Evolutionary conservation across 805 yeast species (phyloP).

Genomic region (Monosporozyma unispora): DNA sequence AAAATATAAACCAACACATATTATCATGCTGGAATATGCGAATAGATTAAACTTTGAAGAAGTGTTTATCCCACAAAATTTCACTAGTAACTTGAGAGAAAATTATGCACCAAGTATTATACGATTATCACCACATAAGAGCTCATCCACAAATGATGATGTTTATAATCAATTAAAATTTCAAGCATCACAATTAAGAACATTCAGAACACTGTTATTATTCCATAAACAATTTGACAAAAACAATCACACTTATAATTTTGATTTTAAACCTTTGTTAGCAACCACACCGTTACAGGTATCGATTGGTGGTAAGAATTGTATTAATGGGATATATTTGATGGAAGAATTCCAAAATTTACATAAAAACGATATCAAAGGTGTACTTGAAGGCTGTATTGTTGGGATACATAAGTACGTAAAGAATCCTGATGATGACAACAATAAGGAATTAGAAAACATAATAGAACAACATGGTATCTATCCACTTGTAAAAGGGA

Average conservation of each 20-base stretch:
- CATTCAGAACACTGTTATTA: slow-evolving; percentile 42
- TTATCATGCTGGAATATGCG: slow-evolving; percentile 44
- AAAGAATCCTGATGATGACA: neutral
- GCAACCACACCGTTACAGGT: slow-evolving; percentile 34
- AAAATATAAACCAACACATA: slow-evolving; percentile 42
- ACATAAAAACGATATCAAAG: slow-evolving; percentile 27
- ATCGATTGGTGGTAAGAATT: slow-evolving; percentile 30
- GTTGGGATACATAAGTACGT: slow-evolving; percentile 26
- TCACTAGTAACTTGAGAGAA: slow-evolving; percentile 25
- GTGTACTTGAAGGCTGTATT: slow-evolving; percentile 31
- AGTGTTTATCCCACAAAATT: slow-evolving; percentile 19
- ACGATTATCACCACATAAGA: slow-evolving; percentile 28
- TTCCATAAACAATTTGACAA: slow-evolving; percentile 34
- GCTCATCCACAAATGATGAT: neutral
- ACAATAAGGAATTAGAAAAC: slow-evolving; percentile 2
- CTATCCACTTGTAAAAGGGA: slow-evolving; percentile 18
- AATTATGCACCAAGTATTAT: slow-evolving; percentile 21
- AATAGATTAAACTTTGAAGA: slow-evolving; percentile 20
- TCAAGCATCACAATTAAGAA: slow-evolving; percentile 45
- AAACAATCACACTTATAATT: slow-evolving; percentile 9
- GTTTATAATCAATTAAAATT: slow-evolving; percentile 19
- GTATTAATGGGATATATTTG: slow-evolving; percentile 32
- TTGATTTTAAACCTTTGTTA: slow-evolving; percentile 38
- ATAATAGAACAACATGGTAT: slow-evolving; percentile 11
- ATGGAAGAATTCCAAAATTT: slow-evolving; percentile 29